These are phyloP conservation scores for Akanthomyces lecanii DNA, from an alignment of 2,329 filamentous ascomycete genomes.

Conservation along the genomic window DNA sequence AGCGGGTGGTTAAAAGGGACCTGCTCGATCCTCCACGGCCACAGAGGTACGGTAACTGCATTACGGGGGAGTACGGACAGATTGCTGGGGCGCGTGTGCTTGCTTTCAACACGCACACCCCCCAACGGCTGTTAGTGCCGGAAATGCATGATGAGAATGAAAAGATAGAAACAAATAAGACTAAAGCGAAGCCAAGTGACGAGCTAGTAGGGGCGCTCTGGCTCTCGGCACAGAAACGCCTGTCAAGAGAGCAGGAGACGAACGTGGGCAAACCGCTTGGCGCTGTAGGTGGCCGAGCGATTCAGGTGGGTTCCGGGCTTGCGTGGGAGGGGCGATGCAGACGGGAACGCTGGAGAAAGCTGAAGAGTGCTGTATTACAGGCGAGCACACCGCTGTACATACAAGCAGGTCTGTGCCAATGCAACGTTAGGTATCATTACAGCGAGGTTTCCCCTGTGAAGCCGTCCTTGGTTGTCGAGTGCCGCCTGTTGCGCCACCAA, in stretches of 20 bases:
- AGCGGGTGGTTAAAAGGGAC: background rate
- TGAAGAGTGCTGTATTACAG: too few species aligned
- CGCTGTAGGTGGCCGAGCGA: conserved; percentile 4
- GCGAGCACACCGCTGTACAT: background rate
- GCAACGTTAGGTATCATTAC: background rate
- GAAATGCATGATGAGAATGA: background rate
- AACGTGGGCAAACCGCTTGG: conserved; percentile 15
- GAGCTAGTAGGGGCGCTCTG: background rate
- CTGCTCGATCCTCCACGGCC: background rate
- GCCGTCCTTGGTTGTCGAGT: too few species aligned
- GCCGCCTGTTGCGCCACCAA: too few species aligned
- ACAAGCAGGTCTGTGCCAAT: background rate
- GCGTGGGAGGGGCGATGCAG: background rate
- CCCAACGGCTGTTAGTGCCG: background rate
- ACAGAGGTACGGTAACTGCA: background rate
- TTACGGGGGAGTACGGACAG: background rate
- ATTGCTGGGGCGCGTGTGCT: background rate
- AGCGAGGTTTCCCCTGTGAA: background rate
- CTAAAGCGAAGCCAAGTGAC: background rate
- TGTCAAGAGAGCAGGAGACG: conserved; percentile 3
- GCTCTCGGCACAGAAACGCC: background rate
- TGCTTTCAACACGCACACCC: background rate
- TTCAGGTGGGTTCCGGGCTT: background rate
- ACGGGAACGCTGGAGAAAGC: too few species aligned
- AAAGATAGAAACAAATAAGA: background rate